Evolutionary conservation across 73 alveolate genomes (phyloP).

Genomic region (Durusdinium trenchii): DNA sequence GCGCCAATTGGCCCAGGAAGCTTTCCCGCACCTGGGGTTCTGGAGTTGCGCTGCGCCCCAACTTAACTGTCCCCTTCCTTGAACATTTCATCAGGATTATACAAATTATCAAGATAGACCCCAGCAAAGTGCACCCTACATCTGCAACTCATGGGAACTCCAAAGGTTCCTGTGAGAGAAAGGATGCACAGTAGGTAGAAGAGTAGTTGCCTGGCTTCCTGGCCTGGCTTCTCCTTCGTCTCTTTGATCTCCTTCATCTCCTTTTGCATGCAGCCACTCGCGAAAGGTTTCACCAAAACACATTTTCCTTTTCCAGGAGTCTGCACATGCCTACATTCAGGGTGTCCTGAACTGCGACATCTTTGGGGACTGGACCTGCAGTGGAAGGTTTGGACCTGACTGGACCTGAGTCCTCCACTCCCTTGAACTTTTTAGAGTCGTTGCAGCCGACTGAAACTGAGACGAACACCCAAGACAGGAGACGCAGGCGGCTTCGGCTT

Average conservation of each 20-base stretch:
- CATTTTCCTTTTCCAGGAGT: too few relatives aligned
- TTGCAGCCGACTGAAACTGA: background rate
- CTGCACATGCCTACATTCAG: background rate
- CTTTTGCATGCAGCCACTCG: background rate
- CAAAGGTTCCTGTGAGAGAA: background rate
- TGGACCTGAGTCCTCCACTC: background rate
- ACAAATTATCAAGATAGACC: background rate
- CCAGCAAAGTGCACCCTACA: background rate
- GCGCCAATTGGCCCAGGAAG: constrained; percentile 25
- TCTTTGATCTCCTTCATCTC: constrained; percentile 2
- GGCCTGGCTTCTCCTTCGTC: too few relatives aligned
- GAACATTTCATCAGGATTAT: background rate
- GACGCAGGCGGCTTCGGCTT: constrained; percentile 32
- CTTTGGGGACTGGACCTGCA: constrained; percentile 53
- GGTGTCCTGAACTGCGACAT: constrained; percentile 15
- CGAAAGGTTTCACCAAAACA: background rate
- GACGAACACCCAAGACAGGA: background rate
- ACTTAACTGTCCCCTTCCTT: background rate
- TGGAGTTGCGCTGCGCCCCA: background rate
- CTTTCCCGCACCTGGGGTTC: background rate
- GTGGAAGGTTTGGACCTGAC: background rate
- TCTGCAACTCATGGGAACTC: background rate
- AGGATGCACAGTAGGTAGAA: background rate
- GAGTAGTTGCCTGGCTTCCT: background rate
- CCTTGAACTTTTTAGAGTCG: background rate